These are phyloP conservation scores for Mortierella sp. DNA, from an alignment of 371 early-diverging fungal genomes.

Conservation along the genomic window DNA sequence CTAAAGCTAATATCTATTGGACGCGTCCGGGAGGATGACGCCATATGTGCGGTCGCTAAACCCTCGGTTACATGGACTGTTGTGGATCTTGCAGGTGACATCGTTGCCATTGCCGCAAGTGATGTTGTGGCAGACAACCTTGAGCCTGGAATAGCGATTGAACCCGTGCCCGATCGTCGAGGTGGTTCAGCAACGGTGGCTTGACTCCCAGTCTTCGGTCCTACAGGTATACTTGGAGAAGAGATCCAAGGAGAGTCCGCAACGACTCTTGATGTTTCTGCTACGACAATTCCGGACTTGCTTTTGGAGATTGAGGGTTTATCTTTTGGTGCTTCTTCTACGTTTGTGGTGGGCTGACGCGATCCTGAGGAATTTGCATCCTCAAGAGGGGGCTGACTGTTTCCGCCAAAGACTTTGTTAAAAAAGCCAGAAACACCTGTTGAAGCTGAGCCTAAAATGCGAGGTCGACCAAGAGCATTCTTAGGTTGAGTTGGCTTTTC, in stretches of 20 bases:
- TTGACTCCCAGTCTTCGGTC: slow-evolving; percentile 8
- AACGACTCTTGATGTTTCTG: slow-evolving; percentile 39
- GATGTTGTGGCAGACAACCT: slow-evolving; percentile 39
- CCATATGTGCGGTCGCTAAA: not conserved
- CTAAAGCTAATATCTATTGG: slow-evolving; percentile 38
- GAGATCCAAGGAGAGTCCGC: slow-evolving; percentile 49
- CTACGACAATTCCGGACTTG: slow-evolving; percentile 33
- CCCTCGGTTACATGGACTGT: slow-evolving; percentile 23
- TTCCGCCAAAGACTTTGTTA: slow-evolving; percentile 50
- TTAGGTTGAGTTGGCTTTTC: slow-evolving; percentile 16
- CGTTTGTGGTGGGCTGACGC: not conserved
- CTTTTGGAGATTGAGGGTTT: slow-evolving; percentile 29
- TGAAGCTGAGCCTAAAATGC: slow-evolving; percentile 37
- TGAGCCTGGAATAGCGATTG: slow-evolving; percentile 17
- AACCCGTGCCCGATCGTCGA: slow-evolving; percentile 13
- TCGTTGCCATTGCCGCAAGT: slow-evolving; percentile 35
- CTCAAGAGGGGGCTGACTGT: slow-evolving; percentile 1
- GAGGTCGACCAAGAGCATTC: slow-evolving; percentile 38
- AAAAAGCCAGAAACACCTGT: slow-evolving; percentile 54
- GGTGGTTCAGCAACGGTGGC: slow-evolving; percentile 4
- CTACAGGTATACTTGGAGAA: slow-evolving; percentile 14
- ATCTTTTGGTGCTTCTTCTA: slow-evolving; percentile 7
- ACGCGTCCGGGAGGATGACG: slow-evolving; percentile 2
- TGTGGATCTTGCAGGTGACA: slow-evolving; percentile 36
- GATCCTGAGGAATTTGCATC: slow-evolving; percentile 1